Evolutionary conservation across 2,329 filamentous ascomycete genomes (phyloP).

Genomic region (Annulohypoxylon truncatum): DNA sequence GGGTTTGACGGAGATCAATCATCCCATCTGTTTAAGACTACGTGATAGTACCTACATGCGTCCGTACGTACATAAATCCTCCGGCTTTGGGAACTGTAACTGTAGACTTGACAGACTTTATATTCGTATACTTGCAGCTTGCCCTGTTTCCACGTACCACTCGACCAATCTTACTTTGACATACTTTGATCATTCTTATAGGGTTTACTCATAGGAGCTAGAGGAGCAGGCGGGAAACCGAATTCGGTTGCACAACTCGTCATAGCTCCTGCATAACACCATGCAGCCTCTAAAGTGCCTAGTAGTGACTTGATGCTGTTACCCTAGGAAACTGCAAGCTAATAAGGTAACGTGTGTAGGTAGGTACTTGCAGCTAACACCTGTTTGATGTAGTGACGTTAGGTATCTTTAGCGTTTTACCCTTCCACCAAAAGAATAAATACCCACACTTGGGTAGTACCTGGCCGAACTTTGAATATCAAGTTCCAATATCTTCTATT

Average conservation of each 20-base stretch:
- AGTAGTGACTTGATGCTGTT: slow-evolving; percentile 14
- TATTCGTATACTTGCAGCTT: not conserved
- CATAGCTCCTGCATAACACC: slow-evolving; percentile 40
- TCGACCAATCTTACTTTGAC: slow-evolving; percentile 5
- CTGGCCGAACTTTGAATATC: slow-evolving; percentile 6
- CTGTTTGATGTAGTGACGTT: not conserved
- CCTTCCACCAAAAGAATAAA: slow-evolving; percentile 8
- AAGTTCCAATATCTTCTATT: not conserved
- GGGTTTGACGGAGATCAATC: slow-evolving; percentile 28
- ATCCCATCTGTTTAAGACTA: slow-evolving; percentile 4
- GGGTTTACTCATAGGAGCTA: not conserved
- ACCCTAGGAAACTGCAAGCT: slow-evolving; percentile 12
- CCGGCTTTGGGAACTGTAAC: not conserved
- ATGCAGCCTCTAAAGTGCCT: slow-evolving; percentile 32
- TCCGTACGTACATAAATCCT: not conserved
- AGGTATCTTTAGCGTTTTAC: not conserved
- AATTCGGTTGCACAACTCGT: slow-evolving; percentile 37
- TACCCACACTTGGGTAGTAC: slow-evolving; percentile 24
- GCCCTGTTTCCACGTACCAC: not conserved
- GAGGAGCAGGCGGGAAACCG: not conserved
- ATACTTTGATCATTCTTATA: slow-evolving; percentile 18
- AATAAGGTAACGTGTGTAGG: slow-evolving; percentile 16
- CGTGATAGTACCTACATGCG: slow-evolving; percentile 4
- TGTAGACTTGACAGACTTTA: not conserved
- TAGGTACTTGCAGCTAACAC: slow-evolving; percentile 8